Evolutionary conservation across 345 rosid genomes (phyloP).

Genomic region (Gossypium sturtianum): DNA sequence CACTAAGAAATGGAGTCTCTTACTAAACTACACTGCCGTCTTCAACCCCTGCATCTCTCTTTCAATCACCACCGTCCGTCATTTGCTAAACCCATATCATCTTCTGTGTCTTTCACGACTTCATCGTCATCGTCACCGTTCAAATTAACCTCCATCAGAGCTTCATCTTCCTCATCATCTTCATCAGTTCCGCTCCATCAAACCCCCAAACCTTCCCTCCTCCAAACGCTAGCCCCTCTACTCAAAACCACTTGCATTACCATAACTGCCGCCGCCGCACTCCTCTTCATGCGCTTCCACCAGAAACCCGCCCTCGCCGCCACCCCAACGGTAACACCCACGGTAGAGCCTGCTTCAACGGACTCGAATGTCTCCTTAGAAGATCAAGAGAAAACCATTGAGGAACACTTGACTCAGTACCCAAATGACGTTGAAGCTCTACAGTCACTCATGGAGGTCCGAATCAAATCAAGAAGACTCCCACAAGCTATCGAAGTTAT

Average conservation of each 20-base stretch:
- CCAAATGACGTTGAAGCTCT: constrained; percentile 51
- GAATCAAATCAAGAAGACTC: constrained; percentile 55
- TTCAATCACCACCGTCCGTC: constrained; percentile 39
- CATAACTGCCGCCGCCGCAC: constrained; percentile 51
- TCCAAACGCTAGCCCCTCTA: constrained; percentile 27
- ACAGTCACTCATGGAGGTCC: constrained; percentile 60
- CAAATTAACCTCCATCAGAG: constrained; percentile 39
- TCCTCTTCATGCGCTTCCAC: constrained; percentile 45
- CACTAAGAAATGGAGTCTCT: constrained; percentile 46
- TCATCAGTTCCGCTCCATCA: constrained; percentile 8
- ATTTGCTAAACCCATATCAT: constrained; percentile 23
- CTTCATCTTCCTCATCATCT: constrained; percentile 24
- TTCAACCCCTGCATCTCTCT: constrained; percentile 42
- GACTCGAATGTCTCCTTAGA: constrained; percentile 21
- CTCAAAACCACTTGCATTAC: constrained; percentile 55
- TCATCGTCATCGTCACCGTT: constrained; percentile 25
- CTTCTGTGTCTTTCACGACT: constrained; percentile 37
- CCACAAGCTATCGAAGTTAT: constrained; percentile 51
- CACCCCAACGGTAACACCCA: constrained; percentile 26
- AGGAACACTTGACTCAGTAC: constrained; percentile 35
- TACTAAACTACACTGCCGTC: constrained; percentile 33
- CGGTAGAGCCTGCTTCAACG: constrained; percentile 26
- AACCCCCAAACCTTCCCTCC: constrained; percentile 19
- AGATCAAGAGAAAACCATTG: constrained; percentile 49
- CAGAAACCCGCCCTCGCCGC: constrained; percentile 50